Conservation (phyloP, 805 yeast species). For the Hanseniaspora mollemarum region DNA sequence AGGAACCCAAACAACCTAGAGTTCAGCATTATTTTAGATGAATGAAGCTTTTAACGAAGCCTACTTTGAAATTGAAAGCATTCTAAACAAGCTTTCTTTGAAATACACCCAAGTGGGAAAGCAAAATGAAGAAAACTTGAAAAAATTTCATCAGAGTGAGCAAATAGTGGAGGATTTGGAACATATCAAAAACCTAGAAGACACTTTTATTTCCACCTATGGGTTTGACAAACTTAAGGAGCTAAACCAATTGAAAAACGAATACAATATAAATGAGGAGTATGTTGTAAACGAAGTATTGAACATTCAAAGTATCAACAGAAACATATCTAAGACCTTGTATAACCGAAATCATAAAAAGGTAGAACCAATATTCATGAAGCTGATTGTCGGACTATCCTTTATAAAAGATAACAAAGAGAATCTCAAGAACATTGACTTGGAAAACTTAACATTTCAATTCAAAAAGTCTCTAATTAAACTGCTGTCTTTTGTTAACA, state of each 20-base stretch:
- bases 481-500: neutral
- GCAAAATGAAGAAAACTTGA: neutral
- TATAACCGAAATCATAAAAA: neutral
- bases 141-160: neutral
- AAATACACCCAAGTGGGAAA: neutral
- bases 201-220: neutral
- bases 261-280: conserved; percentile 2
- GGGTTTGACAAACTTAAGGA: neutral
- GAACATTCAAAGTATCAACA: conserved; percentile 5
- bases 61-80: conserved; percentile 8
- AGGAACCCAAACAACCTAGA: too few relatives aligned
- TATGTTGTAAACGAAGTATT: neutral
- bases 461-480: neutral
- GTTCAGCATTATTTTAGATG: too few relatives aligned
- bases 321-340: neutral
- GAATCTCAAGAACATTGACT: neutral
- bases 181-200: neutral
- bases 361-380: neutral
- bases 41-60: conserved; percentile 1
- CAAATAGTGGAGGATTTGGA: neutral
- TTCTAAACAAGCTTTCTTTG: neutral
- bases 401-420: conserved; percentile 1
- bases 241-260: neutral
- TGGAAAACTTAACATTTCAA: conserved; percentile 4
- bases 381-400: neutral